phyloP scores from a whole-genome alignment of 1,284 basidiomycete species.

The Sporisorium sorghi region DNA sequence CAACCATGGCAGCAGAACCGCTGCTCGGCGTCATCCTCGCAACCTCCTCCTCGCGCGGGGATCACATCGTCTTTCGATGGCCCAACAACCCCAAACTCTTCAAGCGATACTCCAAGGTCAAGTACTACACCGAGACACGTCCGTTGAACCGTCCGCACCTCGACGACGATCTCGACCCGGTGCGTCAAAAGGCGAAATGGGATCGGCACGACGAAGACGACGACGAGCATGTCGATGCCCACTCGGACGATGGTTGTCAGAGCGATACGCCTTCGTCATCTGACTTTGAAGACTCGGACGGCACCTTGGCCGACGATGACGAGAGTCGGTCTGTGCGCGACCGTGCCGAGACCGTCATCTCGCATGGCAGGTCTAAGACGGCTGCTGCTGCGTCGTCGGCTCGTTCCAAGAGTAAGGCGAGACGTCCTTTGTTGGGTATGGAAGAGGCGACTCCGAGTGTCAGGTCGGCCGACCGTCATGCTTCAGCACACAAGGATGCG shows the following conservation, averaged over 20 bases:
- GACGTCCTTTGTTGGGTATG: slow-evolving; percentile 20
- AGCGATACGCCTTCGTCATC: slow-evolving; percentile 48
- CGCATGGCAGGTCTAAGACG: slow-evolving; percentile 26
- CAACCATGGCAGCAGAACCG: slow-evolving; percentile 34
- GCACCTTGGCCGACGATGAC: slow-evolving; percentile 40
- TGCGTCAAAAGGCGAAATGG: slow-evolving; percentile 50
- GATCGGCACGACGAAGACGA: slow-evolving; percentile 45
- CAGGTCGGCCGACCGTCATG: slow-evolving; percentile 30
- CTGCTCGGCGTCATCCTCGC: slow-evolving; percentile 66
- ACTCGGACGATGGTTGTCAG: slow-evolving; percentile 23
- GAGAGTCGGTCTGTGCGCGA: slow-evolving; percentile 30
- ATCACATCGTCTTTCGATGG: slow-evolving; percentile 65
- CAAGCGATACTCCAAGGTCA: slow-evolving; percentile 59
- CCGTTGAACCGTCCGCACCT: slow-evolving; percentile 9
- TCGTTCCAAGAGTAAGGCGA: slow-evolving; percentile 33
- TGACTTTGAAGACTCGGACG: slow-evolving; percentile 51
- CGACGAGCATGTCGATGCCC: slow-evolving; percentile 25
- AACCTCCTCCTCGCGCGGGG: slow-evolving; percentile 59
- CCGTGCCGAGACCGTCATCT: slow-evolving; percentile 30
- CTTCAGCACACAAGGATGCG: slow-evolving; percentile 18
- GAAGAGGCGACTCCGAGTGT: slow-evolving; percentile 36
- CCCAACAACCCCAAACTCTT: slow-evolving; percentile 60
- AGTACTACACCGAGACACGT: slow-evolving; percentile 55
- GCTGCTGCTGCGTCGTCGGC: slow-evolving; percentile 12
- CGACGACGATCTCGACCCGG: slow-evolving; percentile 48